Base-by-base conservation (phyloP, 306 rosid genomes). In the Acacia melanoxylon region DNA sequence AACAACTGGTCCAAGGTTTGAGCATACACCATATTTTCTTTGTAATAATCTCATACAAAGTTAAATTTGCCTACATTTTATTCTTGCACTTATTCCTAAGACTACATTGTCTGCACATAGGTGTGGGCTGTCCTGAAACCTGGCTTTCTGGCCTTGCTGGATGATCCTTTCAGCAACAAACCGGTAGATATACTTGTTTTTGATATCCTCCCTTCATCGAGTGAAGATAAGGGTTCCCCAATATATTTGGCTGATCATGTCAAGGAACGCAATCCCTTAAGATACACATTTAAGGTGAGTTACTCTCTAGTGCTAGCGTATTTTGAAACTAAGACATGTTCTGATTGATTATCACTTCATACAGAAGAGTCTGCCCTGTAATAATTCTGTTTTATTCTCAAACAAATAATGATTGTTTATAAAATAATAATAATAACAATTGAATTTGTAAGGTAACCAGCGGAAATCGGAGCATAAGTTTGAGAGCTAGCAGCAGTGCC, bases 111-210 rank as follows among this genome's bases (percentile, higher is more conserved):
- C 35, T 69, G 31, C 20, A 83, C 88, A 93, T 86, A 96, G 97
- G 97, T 93, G 83, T 96, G 99, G 99, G 94, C 98, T 83, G 99
- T 96, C 56, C 70, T 93, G 78, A 96, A 96, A 85, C 99, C 97
- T 70, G 99, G 99, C 66, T 96, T 96, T 83, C 88, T 96, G 90
- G 97, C 97, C 82, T 89, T 96, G 86, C 91, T 96, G 88, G 92
- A 90, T 58, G 97, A 92, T 85, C 98, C 98, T 76, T 92, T 91
- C 85, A 87, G 86, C 85, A 83, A 83, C 76, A 92, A 90, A 82
- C 99, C 92, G 20, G 75, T 91, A 77, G 99, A 96, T 77, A 86
- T 96, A 77, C 79, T 96, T 74, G 95, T 89, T 84, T 96, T 96
- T 84, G 97, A 93, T 85, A 91, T 93, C 83, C 94, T 96, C 75